Base-by-base conservation (phyloP, 2,329 filamentous ascomycete species). In the Fusarium sp. region DNA sequence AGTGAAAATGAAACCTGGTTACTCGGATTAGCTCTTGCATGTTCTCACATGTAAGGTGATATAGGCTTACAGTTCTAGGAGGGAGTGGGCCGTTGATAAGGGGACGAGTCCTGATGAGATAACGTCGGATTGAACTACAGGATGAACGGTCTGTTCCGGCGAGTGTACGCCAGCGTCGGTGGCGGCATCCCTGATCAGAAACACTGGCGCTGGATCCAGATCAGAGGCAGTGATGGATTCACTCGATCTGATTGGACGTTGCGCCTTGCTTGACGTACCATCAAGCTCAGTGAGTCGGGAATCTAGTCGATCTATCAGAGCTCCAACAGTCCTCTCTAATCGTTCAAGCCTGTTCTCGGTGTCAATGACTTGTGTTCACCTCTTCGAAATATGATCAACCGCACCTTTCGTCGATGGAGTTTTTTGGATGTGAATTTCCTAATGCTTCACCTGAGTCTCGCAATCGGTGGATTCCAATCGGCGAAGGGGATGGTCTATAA, bases 121-220 rank as follows among this genome's bases (percentile, higher is more conserved):
- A 5, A 75, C 72, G 24, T 80, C 76, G 1, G 60, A 24, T 37
- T 45, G 54, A 9, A n/a, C 16, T 2, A 35, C 56, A 8, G 54
- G 40, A 5, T 31, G 47, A 31, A 2, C 24, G 16, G 27, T 14
- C 9, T 74, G 60, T 35, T 70, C 71, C 1, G 73, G 70, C 0
- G 77, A 74, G 16, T 70, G 66, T 5, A 79, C 71, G 11, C 74
- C 77, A 10, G 75, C 73, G 52, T 79, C 75, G 0, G 72, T 76
- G 2, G 75, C 77, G 20, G 78, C 79, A 50, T 80, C 78, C n/a
- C 74, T 64, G 35, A 80, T 79, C 2, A 80, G 18, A 20, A 80
- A 64, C 1, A 80, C 76, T 1, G 79, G 79, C 3, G 77, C 76
- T 2, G 74, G 68, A 8, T 76, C 57, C 1, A 47, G 58, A 1